These are phyloP conservation scores for Dendrobium officinale DNA, from an alignment of 106 monocot species.

Conservation along the genomic window DNA sequence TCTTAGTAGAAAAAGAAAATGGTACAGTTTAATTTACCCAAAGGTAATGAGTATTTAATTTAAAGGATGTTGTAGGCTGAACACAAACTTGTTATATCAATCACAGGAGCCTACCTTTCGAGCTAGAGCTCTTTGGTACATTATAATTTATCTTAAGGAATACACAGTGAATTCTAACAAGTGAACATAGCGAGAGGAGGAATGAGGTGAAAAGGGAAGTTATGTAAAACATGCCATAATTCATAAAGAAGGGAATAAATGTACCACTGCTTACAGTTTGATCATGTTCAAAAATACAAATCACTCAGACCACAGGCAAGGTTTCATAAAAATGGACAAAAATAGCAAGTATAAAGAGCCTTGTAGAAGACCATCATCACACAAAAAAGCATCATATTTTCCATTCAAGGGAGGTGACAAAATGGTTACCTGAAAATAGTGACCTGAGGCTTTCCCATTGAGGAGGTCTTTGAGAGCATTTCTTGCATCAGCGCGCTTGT, in stretches of 20 bases:
- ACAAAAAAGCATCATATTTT: background rate
- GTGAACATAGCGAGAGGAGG: background rate
- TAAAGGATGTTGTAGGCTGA: background rate
- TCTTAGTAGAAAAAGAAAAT: background rate
- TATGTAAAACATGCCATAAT: background rate
- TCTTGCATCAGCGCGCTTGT: slow-evolving; percentile 70
- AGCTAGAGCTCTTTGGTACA: background rate
- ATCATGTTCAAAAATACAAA: slow-evolving; percentile 5
- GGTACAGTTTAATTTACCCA: too few species aligned
- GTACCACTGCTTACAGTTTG: background rate
- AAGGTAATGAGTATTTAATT: background rate
- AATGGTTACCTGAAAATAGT: slow-evolving; percentile 22
- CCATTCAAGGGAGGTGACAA: background rate
- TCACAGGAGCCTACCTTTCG: background rate
- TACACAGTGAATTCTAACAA: background rate
- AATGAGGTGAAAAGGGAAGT: background rate
- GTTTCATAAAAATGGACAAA: background rate
- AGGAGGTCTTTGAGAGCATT: slow-evolving; percentile 57
- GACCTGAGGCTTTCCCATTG: slow-evolving; percentile 32
- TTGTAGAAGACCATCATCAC: background rate
- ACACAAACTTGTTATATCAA: background rate
- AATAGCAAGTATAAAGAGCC: background rate
- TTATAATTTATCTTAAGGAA: background rate
- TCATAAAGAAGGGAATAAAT: background rate
- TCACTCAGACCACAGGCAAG: background rate